Evolutionary conservation across 2,329 filamentous ascomycete species (phyloP), one percentile per base, ranked within the genome.

Genomic region (Penicillium sp.): DNA sequence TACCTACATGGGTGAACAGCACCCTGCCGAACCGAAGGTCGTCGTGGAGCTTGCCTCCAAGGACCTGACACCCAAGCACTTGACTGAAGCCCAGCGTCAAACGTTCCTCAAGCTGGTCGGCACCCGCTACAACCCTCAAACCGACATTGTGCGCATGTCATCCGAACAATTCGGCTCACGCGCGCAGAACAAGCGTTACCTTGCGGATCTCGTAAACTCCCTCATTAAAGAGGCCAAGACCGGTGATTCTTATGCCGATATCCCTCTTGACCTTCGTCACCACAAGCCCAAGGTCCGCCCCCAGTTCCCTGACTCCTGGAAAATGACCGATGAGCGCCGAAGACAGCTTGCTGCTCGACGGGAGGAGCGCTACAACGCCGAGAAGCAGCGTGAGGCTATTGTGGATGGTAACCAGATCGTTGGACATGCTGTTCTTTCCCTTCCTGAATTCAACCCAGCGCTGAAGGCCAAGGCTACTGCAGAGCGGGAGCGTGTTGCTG

Each of bases 151-250:
- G 67, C 92, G 91, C 77, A 96, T 99, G 84, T 92, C 90, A 72
- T 91, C 90, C 78, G 95, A 98, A 76, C 87, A 88, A 72, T 96
- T 90, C 74, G 87, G 91, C 71, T 90, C 93, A 54, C 89, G 92
- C 71, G 91, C 93, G 19, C 93, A 98, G 80, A 99, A 99, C 81
- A 99, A 98, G 83, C 87, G 91, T n/a, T 95, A 95, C 73, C 82
- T 99, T 23, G 89, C 87, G 53, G 91, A 96, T 67, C 76, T 92
- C 49, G 85, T 98, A 50, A 81, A 88, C 62, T 85, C 82, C 50
- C 78, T 99, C 63, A 78, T 99, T 58, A 80, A 79, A 7, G 87
- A 91, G 71, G 92, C 93, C 57, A 90, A 87, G 79, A 88, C 96
- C 70, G 80, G 83, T 25, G 93, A 99, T 66, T 90, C 85, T 11